These are phyloP conservation scores for Cryphonectria japonica DNA, from an alignment of 2,329 filamentous ascomycete species.

Conservation along the genomic window DNA sequence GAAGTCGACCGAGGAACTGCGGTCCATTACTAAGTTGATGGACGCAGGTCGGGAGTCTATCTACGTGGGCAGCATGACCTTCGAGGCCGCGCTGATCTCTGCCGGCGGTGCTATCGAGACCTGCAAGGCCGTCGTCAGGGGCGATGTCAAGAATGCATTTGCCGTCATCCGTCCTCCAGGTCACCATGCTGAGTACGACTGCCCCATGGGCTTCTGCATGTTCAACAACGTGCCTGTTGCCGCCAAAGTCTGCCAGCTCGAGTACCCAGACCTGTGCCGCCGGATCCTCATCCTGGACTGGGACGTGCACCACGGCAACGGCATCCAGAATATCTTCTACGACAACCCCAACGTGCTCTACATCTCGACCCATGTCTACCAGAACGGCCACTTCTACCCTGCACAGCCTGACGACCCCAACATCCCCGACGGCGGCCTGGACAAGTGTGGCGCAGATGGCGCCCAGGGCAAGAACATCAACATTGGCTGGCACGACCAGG, in stretches of 20 bases:
- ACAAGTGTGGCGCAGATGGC: slow-evolving; percentile 59
- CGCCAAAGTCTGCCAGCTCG: slow-evolving; percentile 80
- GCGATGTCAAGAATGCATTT: slow-evolving; percentile 89
- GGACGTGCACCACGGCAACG: slow-evolving; percentile 84
- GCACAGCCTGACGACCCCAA: slow-evolving; percentile 61
- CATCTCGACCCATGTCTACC: slow-evolving; percentile 90
- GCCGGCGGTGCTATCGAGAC: slow-evolving; percentile 95
- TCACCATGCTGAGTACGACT: slow-evolving; percentile 87
- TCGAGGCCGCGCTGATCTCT: slow-evolving; percentile 78
- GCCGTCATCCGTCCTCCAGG: slow-evolving; percentile 94
- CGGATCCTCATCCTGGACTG: slow-evolving; percentile 95
- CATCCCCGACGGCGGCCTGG: slow-evolving; percentile 63
- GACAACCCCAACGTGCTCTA: slow-evolving; percentile 93
- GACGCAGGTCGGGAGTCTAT: slow-evolving; percentile 74
- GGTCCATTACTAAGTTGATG: slow-evolving; percentile 63
- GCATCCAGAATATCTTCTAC: slow-evolving; percentile 95
- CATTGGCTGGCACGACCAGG: slow-evolving; percentile 68
- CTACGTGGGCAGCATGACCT: slow-evolving; percentile 83
- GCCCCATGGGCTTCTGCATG: slow-evolving; percentile 91
- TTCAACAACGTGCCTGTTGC: slow-evolving; percentile 98
- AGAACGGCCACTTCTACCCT: slow-evolving; percentile 84
- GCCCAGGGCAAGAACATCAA: slow-evolving; percentile 68
- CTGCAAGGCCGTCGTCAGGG: slow-evolving; percentile 84
- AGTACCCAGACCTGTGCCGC: slow-evolving; percentile 78
- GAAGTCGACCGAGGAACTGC: slow-evolving; percentile 66